Evolutionary conservation across 2,329 filamentous ascomycete species (phyloP), one percentile per base, ranked within the genome.

Genomic region (Hypoxylon sp.): DNA sequence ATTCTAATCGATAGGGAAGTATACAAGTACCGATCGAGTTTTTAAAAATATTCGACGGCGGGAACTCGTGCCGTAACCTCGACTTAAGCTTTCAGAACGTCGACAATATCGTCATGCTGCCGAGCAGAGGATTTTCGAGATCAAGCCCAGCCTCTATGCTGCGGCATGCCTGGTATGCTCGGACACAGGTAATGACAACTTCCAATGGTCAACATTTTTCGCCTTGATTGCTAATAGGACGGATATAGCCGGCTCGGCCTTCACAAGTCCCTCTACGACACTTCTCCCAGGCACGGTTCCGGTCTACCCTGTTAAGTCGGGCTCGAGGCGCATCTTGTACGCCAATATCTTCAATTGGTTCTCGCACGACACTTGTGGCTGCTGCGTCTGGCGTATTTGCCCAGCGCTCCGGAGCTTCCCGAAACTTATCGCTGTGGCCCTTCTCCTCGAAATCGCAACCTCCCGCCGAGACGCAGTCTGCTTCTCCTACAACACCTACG

Each of bases 41-140:
- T 32, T 47, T 29, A 37, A 46, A 50, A 61, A 16, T 53, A 53
- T 61, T 54, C 48, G 11, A 43, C 43, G 27, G n/a, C 32, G 55
- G 55, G 43, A 59, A 64, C 25, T 60, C n/a, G 14, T 51, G 23
- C 59, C 54, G 9, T 19, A 19, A 19, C 16, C 46, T 61, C 48
- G 61, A 55, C 48, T 6, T 56, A 50, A 41, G 19, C 51, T 41
- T 61, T n/a, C 7, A 50, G 11, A 65, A 57, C 53, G 55, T 53
- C 45, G 60, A 34, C 55, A 57, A 64, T 46, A 59, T 48, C 61
- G 55, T 73, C 71, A 89, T 89, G 86, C 79, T 88, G 75, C 83
- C 84, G 74, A 83, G 84, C 70, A 82, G 82, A 82, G 83, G 84
- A 70, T 73, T 87, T 59, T 78, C 82, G 67, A 82, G 80, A 77